These are phyloP conservation scores for Neonectria magnoliae DNA, from an alignment of 2,329 filamentous ascomycete genomes.

Conservation along the genomic window DNA sequence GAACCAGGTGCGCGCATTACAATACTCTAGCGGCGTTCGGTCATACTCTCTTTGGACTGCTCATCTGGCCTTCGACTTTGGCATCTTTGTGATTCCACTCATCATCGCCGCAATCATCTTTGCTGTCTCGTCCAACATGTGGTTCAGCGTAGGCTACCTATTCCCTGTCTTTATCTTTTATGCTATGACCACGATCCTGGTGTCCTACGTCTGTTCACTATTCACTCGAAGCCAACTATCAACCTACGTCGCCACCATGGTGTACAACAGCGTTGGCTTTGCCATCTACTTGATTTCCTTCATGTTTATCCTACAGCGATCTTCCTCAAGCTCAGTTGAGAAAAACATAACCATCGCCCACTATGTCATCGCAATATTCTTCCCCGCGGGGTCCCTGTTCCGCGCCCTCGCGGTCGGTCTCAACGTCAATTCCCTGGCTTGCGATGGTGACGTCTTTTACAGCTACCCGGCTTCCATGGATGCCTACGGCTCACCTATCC, in stretches of 20 bases:
- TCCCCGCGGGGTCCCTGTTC: conserved; percentile 84
- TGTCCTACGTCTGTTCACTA: conserved; percentile 84
- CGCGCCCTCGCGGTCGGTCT: conserved; percentile 50
- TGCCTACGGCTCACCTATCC: conserved; percentile 84
- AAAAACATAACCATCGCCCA: conserved; percentile 73
- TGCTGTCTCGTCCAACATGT: conserved; percentile 76
- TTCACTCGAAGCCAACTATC: conserved; percentile 82
- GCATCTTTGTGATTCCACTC: conserved; percentile 66
- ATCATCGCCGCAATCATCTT: conserved; percentile 72
- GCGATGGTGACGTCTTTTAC: conserved; percentile 70
- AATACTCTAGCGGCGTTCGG: conserved; percentile 92
- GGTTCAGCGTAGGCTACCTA: conserved; percentile 83
- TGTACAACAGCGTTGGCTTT: conserved; percentile 82
- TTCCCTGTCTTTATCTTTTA: conserved; percentile 85
- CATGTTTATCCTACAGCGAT: conserved; percentile 77
- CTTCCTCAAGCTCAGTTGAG: conserved; percentile 75
- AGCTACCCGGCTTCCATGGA: conserved; percentile 75
- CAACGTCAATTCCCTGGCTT: conserved; percentile 88
- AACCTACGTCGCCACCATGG: conserved; percentile 74
- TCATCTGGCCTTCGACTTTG: conserved; percentile 83
- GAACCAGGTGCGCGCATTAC: conserved; percentile 80
- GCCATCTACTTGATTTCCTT: conserved; percentile 78
- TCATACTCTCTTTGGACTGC: conserved; percentile 86
- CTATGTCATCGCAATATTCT: conserved; percentile 77
- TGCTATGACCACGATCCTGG: conserved; percentile 78